Evolutionary conservation across 148 eudicot species (phyloP).

Genomic region (Chenopodium album): DNA sequence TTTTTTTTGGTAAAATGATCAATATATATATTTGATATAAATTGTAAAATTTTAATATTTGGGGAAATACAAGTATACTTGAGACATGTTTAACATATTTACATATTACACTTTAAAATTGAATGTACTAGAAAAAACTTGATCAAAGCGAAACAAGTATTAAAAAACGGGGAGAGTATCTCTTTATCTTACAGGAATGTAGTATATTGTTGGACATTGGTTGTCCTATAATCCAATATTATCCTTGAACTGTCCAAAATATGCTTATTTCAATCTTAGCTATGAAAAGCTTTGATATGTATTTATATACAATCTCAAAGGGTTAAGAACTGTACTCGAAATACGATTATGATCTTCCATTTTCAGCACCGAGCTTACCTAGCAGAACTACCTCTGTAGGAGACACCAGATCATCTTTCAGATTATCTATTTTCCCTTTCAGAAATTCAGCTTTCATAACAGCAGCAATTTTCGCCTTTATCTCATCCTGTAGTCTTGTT

Average conservation of each 20-base stretch:
- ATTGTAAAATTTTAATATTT: no score
- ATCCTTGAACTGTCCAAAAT: conserved; percentile 5
- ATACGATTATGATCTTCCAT: conserved; percentile 10
- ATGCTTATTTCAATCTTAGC: not conserved
- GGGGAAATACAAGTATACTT: no score
- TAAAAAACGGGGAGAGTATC: no score
- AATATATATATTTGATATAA: no score
- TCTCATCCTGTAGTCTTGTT: conserved; percentile 12
- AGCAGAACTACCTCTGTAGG: conserved; percentile 5
- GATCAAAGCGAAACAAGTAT: no score
- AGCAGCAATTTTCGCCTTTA: conserved; percentile 18
- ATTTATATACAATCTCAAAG: not conserved
- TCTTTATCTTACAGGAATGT: no score
- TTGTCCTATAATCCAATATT: not conserved
- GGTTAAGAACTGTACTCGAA: not conserved
- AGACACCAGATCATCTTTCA: conserved; percentile 1
- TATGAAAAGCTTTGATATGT: not conserved
- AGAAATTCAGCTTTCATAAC: conserved; percentile 21
- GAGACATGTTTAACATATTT: no score
- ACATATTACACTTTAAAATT: no score
- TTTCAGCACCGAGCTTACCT: conserved; percentile 14
- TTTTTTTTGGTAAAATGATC: no score
- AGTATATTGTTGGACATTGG: no score
- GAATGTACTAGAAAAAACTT: no score
- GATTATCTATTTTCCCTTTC: conserved; percentile 2